Evolutionary conservation across 2,329 filamentous ascomycete species (phyloP).

Genomic region (Rhinocladiella mackenziei): DNA sequence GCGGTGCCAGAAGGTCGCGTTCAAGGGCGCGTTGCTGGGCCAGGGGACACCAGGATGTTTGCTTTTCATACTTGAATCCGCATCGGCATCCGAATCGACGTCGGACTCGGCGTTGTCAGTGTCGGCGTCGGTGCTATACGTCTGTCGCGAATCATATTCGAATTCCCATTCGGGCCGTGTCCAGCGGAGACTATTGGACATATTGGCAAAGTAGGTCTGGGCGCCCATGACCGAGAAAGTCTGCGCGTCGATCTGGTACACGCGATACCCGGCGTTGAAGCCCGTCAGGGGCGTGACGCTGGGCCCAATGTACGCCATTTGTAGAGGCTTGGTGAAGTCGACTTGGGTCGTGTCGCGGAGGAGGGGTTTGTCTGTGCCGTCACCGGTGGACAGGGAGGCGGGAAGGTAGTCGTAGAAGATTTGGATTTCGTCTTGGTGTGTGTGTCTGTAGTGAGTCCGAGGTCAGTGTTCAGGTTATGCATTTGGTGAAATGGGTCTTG

Average conservation of each 20-base stretch:
- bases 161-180: conserved; percentile 32
- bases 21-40: conserved; percentile 29
- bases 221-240: conserved; percentile 32
- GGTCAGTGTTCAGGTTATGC: not conserved
- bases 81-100: too few species aligned
- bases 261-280: conserved; percentile 32
- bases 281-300: conserved; percentile 32
- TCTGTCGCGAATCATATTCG: conserved; percentile 31
- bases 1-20: conserved; percentile 32
- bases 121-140: conserved; percentile 16
- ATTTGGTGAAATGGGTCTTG: not conserved
- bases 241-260: conserved; percentile 29
- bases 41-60: conserved; percentile 22
- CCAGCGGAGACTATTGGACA: conserved; percentile 31
- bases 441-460: conserved; percentile 20
- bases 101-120: not conserved
- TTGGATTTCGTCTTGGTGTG: conserved; percentile 31
- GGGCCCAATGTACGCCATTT: conserved; percentile 31
- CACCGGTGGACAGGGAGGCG: conserved; percentile 12
- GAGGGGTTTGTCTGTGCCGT: not conserved
- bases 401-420: conserved; percentile 33
- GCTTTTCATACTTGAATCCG: not conserved
- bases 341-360: conserved; percentile 29
- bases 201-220: conserved; percentile 33
- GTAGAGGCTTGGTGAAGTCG: conserved; percentile 28